phyloP scores from a whole-genome alignment of 192 early-diverging fungal species.

The Entomortierella lignicola region DNA sequence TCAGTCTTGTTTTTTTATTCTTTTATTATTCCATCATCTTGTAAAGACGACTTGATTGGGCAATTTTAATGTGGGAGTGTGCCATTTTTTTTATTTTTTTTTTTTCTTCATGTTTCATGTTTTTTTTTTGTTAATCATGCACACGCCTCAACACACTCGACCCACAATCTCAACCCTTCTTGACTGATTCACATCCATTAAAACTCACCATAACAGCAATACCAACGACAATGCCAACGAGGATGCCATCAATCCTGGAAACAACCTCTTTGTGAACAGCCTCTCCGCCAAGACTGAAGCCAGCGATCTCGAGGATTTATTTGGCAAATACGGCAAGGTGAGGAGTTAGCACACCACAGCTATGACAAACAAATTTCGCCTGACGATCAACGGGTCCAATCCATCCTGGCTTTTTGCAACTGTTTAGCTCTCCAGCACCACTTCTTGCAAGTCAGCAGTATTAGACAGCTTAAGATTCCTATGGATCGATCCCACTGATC shows the following conservation, averaged over 20 bases:
- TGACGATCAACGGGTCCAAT: background rate
- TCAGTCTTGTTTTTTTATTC: background rate
- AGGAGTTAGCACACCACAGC: conserved; percentile 1
- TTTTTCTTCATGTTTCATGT: too few species aligned
- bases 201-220: conserved; percentile 21
- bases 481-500: background rate
- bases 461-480: background rate
- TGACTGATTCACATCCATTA: conserved; percentile 11
- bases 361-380: background rate
- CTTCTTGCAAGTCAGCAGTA: background rate
- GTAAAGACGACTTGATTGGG: too few species aligned
- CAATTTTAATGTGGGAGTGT: background rate
- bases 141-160: conserved; percentile 5
- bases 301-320: conserved; percentile 74
- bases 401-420: background rate
- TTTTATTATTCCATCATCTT: background rate
- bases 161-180: background rate
- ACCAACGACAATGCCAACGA: conserved; percentile 28
- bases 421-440: background rate
- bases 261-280: conserved; percentile 83
- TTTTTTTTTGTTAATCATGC: background rate
- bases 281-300: conserved; percentile 67
- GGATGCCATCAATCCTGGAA: conserved; percentile 66
- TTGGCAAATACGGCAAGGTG: conserved; percentile 81
- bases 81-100: background rate